These are phyloP conservation scores for Aureobasidium mangrovei DNA, from an alignment of 2,329 filamentous ascomycete genomes.

Conservation along the genomic window DNA sequence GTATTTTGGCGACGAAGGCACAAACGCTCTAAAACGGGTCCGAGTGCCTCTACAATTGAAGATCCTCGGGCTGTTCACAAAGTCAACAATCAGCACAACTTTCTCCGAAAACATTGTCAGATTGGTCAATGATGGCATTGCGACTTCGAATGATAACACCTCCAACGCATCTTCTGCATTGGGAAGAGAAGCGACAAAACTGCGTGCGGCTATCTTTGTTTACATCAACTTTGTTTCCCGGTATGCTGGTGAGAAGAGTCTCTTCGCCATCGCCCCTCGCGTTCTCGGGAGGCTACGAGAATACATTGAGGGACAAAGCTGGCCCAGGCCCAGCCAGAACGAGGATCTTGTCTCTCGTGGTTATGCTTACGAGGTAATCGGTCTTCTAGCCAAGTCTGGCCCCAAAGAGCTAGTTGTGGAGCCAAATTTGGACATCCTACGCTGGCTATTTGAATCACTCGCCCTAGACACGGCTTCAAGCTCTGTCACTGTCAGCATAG, in stretches of 20 bases:
- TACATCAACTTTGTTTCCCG: slow-evolving; percentile 82
- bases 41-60: slow-evolving; percentile 67
- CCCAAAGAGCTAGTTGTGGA: slow-evolving; percentile 48
- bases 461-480: slow-evolving; percentile 68
- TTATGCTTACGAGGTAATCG: slow-evolving; percentile 84
- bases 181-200: slow-evolving; percentile 66
- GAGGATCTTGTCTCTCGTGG: slow-evolving; percentile 59
- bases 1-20: slow-evolving; percentile 54
- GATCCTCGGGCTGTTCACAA: slow-evolving; percentile 66
- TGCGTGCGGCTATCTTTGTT: slow-evolving; percentile 73
- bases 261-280: slow-evolving; percentile 56
- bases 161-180: slow-evolving; percentile 32
- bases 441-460: slow-evolving; percentile 77
- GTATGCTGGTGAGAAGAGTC: slow-evolving; percentile 53
- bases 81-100: slow-evolving; percentile 63
- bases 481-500: slow-evolving; percentile 73
- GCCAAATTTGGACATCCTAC: slow-evolving; percentile 47
- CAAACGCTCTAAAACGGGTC: slow-evolving; percentile 36
- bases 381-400: slow-evolving; percentile 62
- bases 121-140: slow-evolving; percentile 59
- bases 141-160: slow-evolving; percentile 22
- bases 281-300: slow-evolving; percentile 60
- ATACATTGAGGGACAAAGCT: slow-evolving; percentile 74
- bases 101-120: slow-evolving; percentile 59
- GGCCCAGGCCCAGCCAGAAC: slow-evolving; percentile 56